Evolutionary conservation across 139 green algal species (phyloP), one percentile per base, ranked within the genome.

Genomic region (Microglena sp.): DNA sequence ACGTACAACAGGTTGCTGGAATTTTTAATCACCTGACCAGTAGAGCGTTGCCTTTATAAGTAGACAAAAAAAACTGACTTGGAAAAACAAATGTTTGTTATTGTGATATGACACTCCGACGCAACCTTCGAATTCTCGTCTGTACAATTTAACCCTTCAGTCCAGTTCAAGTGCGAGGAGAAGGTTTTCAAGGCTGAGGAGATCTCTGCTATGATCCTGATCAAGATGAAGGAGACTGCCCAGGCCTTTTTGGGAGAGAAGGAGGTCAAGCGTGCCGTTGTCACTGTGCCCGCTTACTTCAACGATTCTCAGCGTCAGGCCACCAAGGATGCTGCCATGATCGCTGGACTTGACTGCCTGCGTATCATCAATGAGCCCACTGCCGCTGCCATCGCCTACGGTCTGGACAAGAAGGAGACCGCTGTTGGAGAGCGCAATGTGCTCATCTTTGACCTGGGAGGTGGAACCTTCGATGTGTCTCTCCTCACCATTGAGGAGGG

Each of bases 281-380:
- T 98, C 63, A 98, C 92, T 2, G 93, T 97, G 44, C 93, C 93
- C 24, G 90, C 93, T 33, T 99, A 99, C 82, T 99, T 99, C 87
- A 98, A 98, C 64, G 93, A 97, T 70, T 89, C 81, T 27, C 93
- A 98, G 84, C 80, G 93, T 32, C 92, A 98, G 84, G 91, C 91
- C 27, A 97, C 91, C 67, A 97, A 98, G 86, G 93, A 99, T 65
- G 94, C 94, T 28, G 92, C 65, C 34, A 82, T 82, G 32, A 98
- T 98, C 65, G 80, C 92, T 18, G 94, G 94, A 43, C 75, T 98
- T 32, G 95, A 99, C 22, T 94, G 96, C 67, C 78, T 97, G 64
- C 92, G 94, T 44, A 99, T 99, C 82, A 97, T 99, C 79, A 98
- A 99, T 69, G 94, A 99, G 86, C 94, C 94, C 35, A 98, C 94